phyloP scores from a whole-genome alignment of 148 eudicot genomes.

The Polygonum maritimum region DNA sequence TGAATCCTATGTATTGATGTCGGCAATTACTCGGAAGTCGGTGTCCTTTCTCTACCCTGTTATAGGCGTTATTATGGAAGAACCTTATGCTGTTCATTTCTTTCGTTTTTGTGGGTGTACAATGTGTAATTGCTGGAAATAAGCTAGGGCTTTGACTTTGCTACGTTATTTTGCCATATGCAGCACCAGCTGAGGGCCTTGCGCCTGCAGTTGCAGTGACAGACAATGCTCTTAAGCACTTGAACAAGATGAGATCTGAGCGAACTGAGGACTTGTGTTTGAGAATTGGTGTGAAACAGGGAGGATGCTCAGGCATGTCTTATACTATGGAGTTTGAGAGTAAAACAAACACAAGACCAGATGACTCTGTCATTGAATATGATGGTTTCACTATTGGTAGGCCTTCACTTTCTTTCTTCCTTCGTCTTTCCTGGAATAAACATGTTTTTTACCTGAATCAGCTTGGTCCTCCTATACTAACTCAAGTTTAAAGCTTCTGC shows the following conservation, averaged over 20 bases:
- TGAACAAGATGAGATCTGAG: constrained; percentile 77
- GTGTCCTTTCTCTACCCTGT: too few relatives aligned
- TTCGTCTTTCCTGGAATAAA: neutral
- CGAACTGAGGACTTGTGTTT: constrained; percentile 65
- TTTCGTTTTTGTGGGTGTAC: neutral
- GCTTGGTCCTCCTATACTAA: neutral
- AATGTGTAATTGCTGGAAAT: neutral
- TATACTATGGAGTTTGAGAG: constrained; percentile 96
- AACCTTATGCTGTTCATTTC: neutral
- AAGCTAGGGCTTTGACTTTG: neutral
- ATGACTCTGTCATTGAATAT: constrained; percentile 76
- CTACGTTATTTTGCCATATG: constrained; percentile 4
- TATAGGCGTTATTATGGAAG: neutral
- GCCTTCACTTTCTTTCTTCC: constrained; percentile 9
- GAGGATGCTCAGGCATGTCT: constrained; percentile 99
- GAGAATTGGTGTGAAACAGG: constrained; percentile 94
- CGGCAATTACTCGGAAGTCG: neutral
- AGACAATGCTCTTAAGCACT: constrained; percentile 74
- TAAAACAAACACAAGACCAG: constrained; percentile 59
- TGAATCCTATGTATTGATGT: neutral
- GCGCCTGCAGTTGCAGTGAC: constrained; percentile 81
- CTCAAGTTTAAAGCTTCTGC: neutral
- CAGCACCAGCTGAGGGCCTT: constrained; percentile 54
- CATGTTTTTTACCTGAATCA: neutral
- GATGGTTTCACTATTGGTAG: constrained; percentile 83